Evolutionary conservation across 2,329 filamentous ascomycete genomes (phyloP).

Genomic region (Aureobasidium vineae): DNA sequence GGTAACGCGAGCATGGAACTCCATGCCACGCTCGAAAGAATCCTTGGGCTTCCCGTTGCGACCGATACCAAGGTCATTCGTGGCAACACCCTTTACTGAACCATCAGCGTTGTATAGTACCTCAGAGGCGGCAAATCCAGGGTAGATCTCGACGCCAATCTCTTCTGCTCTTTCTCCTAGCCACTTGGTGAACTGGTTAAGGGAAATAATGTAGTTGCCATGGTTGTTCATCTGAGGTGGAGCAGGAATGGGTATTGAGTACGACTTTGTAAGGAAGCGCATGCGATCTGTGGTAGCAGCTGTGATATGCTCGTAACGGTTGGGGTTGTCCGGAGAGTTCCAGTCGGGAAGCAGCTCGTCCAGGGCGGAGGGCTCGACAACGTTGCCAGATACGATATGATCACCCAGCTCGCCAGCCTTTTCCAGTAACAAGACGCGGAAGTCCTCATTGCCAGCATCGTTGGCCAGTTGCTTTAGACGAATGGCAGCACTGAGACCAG

Average conservation of each 20-base stretch:
- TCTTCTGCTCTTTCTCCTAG: slow-evolving; percentile 95
- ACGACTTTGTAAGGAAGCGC: slow-evolving; percentile 85
- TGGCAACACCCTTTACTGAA: slow-evolving; percentile 89
- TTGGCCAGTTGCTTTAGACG: slow-evolving; percentile 93
- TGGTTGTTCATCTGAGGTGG: slow-evolving; percentile 98
- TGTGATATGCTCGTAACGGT: slow-evolving; percentile 82
- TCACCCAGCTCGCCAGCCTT: slow-evolving; percentile 94
- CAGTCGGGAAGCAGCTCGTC: slow-evolving; percentile 92
- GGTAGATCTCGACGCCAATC: slow-evolving; percentile 91
- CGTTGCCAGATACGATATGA: slow-evolving; percentile 93
- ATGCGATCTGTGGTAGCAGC: slow-evolving; percentile 81
- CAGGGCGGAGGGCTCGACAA: slow-evolving; percentile 84
- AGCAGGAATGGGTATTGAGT: slow-evolving; percentile 74
- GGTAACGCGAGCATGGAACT: slow-evolving; percentile 90
- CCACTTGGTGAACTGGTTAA: slow-evolving; percentile 96
- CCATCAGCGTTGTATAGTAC: slow-evolving; percentile 84
- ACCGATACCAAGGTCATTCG: slow-evolving; percentile 86
- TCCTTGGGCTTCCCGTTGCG: slow-evolving; percentile 83
- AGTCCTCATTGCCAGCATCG: slow-evolving; percentile 92
- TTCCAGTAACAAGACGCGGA: slow-evolving; percentile 86
- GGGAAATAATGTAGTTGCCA: slow-evolving; percentile 94
- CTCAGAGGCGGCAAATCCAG: slow-evolving; percentile 92
- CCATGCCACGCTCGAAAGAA: slow-evolving; percentile 94
- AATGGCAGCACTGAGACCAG: slow-evolving; percentile 89
- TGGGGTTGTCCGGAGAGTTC: slow-evolving; percentile 83